These are phyloP conservation scores for Arthroderma uncinatum DNA, from an alignment of 2,329 filamentous ascomycete species.

Conservation along the genomic window DNA sequence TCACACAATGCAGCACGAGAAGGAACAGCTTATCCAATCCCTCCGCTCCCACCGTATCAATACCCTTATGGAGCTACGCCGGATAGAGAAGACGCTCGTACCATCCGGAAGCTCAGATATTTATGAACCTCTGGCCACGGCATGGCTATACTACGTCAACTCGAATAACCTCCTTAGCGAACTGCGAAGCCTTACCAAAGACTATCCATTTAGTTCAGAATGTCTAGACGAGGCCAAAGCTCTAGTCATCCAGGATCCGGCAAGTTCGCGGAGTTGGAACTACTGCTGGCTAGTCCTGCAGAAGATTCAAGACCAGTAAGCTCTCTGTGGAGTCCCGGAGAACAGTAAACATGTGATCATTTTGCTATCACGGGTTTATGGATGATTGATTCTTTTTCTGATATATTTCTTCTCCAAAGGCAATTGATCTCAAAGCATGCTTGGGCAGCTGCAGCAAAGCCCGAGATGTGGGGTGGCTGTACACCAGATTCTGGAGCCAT, in stretches of 20 bases:
- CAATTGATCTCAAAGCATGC: conserved; percentile 53
- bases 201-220: conserved; percentile 57
- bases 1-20: conserved; percentile 31
- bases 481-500: conserved; percentile 47
- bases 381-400: conserved; percentile 7
- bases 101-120: conserved; percentile 48
- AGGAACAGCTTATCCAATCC: conserved; percentile 50
- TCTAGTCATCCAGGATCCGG: conserved; percentile 52
- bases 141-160: conserved; percentile 61
- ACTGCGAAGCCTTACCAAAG: conserved; percentile 54
- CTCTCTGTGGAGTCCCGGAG: conserved; percentile 13
- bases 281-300: conserved; percentile 59
- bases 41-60: conserved; percentile 59
- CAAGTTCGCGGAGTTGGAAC: conserved; percentile 63
- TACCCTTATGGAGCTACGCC: conserved; percentile 59
- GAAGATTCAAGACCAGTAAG: conserved; percentile 56
- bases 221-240: conserved; percentile 54
- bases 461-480: conserved; percentile 58
- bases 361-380: background rate
- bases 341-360: background rate
- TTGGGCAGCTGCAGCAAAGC: conserved; percentile 47
- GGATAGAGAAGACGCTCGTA: conserved; percentile 57
- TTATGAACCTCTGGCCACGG: conserved; percentile 55
- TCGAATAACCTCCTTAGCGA: conserved; percentile 60
- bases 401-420: conserved; percentile 20